A percentile compares a stretch with the other conserved stretches of the same genome.
Conservation (phyloP, 257 asterid genomes). For the Echites panduratus region DNA sequence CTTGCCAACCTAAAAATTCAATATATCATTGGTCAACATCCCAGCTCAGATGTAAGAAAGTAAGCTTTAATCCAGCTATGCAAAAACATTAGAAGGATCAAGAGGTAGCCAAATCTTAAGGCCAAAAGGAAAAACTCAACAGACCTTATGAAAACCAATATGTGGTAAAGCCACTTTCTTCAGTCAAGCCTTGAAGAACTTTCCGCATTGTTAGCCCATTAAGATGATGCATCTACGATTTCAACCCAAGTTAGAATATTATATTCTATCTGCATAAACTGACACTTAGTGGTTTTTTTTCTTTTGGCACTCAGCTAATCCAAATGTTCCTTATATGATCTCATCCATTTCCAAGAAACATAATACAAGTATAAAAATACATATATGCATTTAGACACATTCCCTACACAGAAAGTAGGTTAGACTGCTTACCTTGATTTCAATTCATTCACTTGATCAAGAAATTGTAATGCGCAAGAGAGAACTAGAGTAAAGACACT, state of each 20-base stretch:
- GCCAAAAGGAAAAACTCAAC: conserved; percentile 63
- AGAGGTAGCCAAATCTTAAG: conserved; percentile 49
- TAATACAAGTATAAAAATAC: background rate
- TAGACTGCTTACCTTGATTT: conserved; percentile 1
- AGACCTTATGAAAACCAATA: conserved; percentile 78
- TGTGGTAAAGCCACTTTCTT: conserved; percentile 79
- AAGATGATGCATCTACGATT: conserved; percentile 97
- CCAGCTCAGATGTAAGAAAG: conserved; percentile 59
- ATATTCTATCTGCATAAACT: conserved; percentile 52
- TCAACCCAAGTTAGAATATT: conserved; percentile 89
- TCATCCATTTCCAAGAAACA: conserved; percentile 18
- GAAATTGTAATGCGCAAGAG: background rate
- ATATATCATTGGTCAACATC: conserved; percentile 86
- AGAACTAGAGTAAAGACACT: background rate
- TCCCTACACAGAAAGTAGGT: background rate
- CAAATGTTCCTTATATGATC: conserved; percentile 32
- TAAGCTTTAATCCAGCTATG: conserved; percentile 70
- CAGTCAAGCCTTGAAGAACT: conserved; percentile 74
- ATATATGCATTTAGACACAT: conserved; percentile 1
- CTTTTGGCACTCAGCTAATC: conserved; percentile 42
- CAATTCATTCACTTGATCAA: background rate
- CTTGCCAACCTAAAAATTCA: conserved; percentile 98
- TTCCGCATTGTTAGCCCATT: conserved; percentile 94
- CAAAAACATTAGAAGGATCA: conserved; percentile 56
- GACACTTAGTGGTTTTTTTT: conserved; percentile 31